Percentiles rank a stretch among this genome's conserved stretches.
Evolutionary conservation across 805 yeast genomes (phyloP).

Genomic region (Metschnikowia lunata): DNA sequence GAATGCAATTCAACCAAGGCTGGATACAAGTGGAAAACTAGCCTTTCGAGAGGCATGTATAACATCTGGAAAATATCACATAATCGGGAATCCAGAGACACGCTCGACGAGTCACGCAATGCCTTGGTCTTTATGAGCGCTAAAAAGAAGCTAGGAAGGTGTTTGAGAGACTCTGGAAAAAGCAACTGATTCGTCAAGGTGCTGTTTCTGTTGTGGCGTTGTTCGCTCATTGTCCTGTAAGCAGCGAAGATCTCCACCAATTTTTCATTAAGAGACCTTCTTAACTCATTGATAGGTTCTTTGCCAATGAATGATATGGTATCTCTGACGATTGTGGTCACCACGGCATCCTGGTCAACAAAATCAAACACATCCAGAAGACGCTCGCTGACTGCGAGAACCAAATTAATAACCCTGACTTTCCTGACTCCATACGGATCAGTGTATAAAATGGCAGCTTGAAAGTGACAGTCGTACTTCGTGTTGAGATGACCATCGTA

Average conservation of each 20-base stretch:
- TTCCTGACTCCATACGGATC: conserved; percentile 70
- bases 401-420: conserved; percentile 80
- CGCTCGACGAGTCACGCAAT: conserved; percentile 46
- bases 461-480: conserved; percentile 80
- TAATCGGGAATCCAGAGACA: conserved; percentile 62
- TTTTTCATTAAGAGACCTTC: conserved; percentile 37
- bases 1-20: conserved; percentile 70
- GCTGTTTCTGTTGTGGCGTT: conserved; percentile 33
- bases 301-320: conserved; percentile 38
- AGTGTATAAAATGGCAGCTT: conserved; percentile 84
- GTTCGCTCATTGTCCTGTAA: conserved; percentile 47
- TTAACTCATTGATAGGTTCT: conserved; percentile 34
- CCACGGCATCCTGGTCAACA: conserved; percentile 59
- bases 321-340: conserved; percentile 37
- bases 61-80: conserved; percentile 49
- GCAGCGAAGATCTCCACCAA: conserved; percentile 44
- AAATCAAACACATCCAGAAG: conserved; percentile 70
- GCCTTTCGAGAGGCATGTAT: conserved; percentile 49
- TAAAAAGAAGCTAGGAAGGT: conserved; percentile 63
- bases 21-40: conserved; percentile 73
- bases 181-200: conserved; percentile 55
- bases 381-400: conserved; percentile 76
- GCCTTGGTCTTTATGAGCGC: conserved; percentile 68
- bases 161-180: conserved; percentile 74
- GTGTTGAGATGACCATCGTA: conserved; percentile 74